Base-by-base conservation (phyloP, 179 eudicot genomes). In the Silene coronaria region DNA sequence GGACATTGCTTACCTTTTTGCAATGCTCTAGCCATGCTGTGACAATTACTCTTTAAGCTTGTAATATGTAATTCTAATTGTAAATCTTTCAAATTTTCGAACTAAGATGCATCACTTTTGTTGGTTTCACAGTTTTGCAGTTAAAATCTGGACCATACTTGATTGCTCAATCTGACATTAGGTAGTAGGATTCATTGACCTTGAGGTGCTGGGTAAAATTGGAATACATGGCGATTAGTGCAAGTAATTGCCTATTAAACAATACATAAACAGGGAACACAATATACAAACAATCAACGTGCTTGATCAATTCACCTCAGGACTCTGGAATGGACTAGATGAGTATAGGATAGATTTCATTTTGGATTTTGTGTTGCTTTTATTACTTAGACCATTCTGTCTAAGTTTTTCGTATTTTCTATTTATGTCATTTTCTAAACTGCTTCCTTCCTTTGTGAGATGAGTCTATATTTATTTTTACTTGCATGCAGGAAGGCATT, bases 401-500 rank as follows among this genome's bases (percentile, higher is more conserved):
- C 66, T 46, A 48, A 17, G 3, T 30, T 48, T 53, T 16, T 22
- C 24, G 32, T 24, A 8, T 8, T 55, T 27, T 65, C 0, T 58
- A 70, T 57, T 61, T 21, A 14, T 57, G 48, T 67, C 68, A 23
- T 80, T 76, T 28, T 13, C 38, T 36, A 27, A 8, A 75, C 28
- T 46, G 48, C 34, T 65, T 23, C 24, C 9, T 72, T 51, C 34
- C 42, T 24, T 21, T 45, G 58, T 46, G 67, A 36, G 71, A 45
- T 53, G 42, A 77, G 46, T 69, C 32, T 48, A 14, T 22, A 77
- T 55, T 46, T 70, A 22, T 71, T 77, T 14, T 77, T 14, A n/a
- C 21, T 23, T 5, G 66, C 36, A 73, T 80, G 78, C 89, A 95
- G 99, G 99, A 95, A 83, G 76, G 97, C 83, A 76, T 95, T 74